Conservation (phyloP, 176 grass and related monocot species). For the Puya raimondii region DNA sequence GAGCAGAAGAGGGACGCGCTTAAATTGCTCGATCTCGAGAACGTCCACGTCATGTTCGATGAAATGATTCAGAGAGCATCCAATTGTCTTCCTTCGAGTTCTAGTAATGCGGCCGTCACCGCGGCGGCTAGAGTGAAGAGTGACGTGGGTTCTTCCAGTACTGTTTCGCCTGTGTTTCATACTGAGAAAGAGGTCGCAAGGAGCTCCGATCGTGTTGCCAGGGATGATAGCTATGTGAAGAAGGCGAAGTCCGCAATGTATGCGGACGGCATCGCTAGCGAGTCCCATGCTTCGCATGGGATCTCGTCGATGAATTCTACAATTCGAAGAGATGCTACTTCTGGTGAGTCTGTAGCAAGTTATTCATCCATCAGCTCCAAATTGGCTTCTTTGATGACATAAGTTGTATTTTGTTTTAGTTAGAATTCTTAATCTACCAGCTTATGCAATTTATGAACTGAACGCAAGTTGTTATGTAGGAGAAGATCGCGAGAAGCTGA, state of each 20-base stretch:
- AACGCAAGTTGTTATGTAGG: slow-evolving; percentile 32
- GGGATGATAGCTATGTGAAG: slow-evolving; percentile 88
- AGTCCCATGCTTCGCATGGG: slow-evolving; percentile 30
- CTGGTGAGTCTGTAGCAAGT: slow-evolving; percentile 17
- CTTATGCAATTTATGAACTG: neutral
- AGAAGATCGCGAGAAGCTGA: slow-evolving; percentile 48
- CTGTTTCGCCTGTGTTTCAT: slow-evolving; percentile 20
- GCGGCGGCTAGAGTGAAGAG: slow-evolving; percentile 11
- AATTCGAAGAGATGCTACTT: slow-evolving; percentile 2
- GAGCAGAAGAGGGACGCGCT: slow-evolving; percentile 82
- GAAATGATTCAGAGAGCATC: slow-evolving; percentile 80
- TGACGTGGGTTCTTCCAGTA: neutral
- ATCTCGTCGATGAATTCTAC: neutral
- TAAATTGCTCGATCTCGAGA: slow-evolving; percentile 75
- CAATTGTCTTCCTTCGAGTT: slow-evolving; percentile 56
- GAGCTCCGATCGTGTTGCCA: slow-evolving; percentile 41
- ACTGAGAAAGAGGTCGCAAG: slow-evolving; percentile 19
- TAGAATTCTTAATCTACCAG: neutral
- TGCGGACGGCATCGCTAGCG: slow-evolving; percentile 30
- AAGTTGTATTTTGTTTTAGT: neutral
- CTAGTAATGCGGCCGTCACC: slow-evolving; percentile 17
- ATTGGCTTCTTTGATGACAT: slow-evolving; percentile 11
- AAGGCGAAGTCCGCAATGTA: slow-evolving; percentile 57
- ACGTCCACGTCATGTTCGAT: slow-evolving; percentile 53
- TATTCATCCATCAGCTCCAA: neutral